Evolutionary conservation across 352 stramenopile genomes (phyloP).

Genomic region (Salisapilia sapeloensis): DNA sequence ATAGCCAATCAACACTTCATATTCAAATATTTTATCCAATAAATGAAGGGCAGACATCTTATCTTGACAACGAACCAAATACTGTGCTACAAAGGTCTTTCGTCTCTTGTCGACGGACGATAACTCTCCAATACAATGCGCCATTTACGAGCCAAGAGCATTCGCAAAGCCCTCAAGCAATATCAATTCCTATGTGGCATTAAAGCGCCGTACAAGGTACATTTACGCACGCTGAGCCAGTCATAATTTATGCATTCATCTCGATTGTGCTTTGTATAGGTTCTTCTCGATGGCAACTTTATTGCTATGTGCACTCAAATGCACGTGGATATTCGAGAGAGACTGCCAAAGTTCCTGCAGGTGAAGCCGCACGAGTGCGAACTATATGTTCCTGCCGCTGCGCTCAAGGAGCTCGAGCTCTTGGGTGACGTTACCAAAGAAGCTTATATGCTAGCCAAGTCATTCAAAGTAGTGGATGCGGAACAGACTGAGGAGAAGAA

Average conservation of each 20-base stretch:
- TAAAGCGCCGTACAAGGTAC: constrained; percentile 63
- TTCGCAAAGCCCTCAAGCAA: constrained; percentile 73
- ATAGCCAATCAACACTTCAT: no score
- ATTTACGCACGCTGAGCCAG: neutral
- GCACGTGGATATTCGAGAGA: constrained; percentile 67
- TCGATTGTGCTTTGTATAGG: constrained; percentile 2
- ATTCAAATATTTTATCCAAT: no score
- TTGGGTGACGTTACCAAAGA: constrained; percentile 36
- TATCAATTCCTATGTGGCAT: constrained; percentile 81
- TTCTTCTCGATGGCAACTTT: constrained; percentile 78
- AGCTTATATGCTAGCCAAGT: constrained; percentile 47
- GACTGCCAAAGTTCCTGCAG: constrained; percentile 68
- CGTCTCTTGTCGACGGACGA: no score
- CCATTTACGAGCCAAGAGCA: constrained; percentile 70
- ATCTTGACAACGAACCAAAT: no score
- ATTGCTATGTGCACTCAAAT: constrained; percentile 78
- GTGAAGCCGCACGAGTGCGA: constrained; percentile 57
- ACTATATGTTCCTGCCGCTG: constrained; percentile 49
- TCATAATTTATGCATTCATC: neutral
- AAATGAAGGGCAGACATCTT: no score
- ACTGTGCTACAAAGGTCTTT: no score
- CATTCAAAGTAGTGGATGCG: constrained; percentile 39
- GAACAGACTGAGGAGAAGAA: constrained; percentile 8
- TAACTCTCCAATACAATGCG: constrained; percentile 45
- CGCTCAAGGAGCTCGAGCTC: constrained; percentile 55